These are phyloP conservation scores for Acephala macrosclerotiorum DNA, from an alignment of 2,329 filamentous ascomycete genomes.

Conservation along the genomic window DNA sequence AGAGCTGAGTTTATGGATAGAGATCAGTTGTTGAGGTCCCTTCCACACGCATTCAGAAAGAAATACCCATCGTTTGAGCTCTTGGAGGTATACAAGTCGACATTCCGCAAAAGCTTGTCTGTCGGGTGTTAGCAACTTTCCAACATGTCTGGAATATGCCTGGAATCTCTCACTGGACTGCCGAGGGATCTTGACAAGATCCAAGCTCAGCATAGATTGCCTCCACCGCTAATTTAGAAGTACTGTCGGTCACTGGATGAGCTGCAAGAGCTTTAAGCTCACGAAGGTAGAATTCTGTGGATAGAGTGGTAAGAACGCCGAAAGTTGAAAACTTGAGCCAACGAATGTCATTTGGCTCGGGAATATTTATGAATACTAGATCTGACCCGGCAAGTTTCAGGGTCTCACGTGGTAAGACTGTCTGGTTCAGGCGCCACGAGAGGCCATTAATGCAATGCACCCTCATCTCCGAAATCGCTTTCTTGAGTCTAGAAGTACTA, in stretches of 20 bases:
- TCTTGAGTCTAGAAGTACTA: not conserved
- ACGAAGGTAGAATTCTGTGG: slow-evolving; percentile 12
- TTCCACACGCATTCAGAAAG: slow-evolving; percentile 16
- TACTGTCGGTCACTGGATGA: slow-evolving; percentile 8
- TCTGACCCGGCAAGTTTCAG: slow-evolving; percentile 13
- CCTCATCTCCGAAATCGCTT: slow-evolving; percentile 15
- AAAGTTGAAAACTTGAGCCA: slow-evolving; percentile 13
- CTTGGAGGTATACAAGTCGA: slow-evolving; percentile 15
- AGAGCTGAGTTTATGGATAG: slow-evolving; percentile 12
- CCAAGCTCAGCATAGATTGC: slow-evolving; percentile 10
- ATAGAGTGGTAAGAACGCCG: slow-evolving; percentile 15
- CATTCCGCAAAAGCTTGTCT: too few relatives aligned
- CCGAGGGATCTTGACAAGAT: not conserved
- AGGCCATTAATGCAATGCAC: slow-evolving; percentile 15
- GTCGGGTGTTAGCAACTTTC: not conserved
- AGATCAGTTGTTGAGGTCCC: slow-evolving; percentile 11
- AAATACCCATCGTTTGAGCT: slow-evolving; percentile 18
- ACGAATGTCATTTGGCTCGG: slow-evolving; percentile 15
- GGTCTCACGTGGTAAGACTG: slow-evolving; percentile 9
- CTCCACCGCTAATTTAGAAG: slow-evolving; percentile 16
- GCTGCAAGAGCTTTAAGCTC: slow-evolving; percentile 19
- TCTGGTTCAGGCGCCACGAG: slow-evolving; percentile 7
- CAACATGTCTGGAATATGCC: slow-evolving; percentile 11
- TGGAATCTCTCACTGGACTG: too few relatives aligned
- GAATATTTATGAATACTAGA: slow-evolving; percentile 10